A percentile compares a stretch with the other conserved stretches of the same genome.
These are phyloP conservation scores for Geotrichum cucujoidarum DNA, from an alignment of 1,139 yeast species.

Conservation along the genomic window DNA sequence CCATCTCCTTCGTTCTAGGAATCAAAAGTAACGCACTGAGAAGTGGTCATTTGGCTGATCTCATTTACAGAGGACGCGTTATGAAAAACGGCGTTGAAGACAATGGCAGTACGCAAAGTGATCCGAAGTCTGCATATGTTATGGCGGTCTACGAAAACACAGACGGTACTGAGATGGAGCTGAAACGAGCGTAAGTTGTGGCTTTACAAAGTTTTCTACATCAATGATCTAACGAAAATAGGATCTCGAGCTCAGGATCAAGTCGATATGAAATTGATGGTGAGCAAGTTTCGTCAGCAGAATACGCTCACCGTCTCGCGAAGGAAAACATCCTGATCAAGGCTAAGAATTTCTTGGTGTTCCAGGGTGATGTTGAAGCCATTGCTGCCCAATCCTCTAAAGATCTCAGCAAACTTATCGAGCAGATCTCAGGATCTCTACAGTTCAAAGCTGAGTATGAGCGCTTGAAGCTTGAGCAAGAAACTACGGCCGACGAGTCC, in stretches of 20 bases:
- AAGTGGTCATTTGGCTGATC: conserved; percentile 65
- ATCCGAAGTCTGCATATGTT: conserved; percentile 71
- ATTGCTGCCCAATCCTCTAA: conserved; percentile 82
- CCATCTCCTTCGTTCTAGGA: conserved; percentile 92
- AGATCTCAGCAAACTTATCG: conserved; percentile 70
- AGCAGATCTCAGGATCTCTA: conserved; percentile 75
- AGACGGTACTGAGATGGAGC: conserved; percentile 37
- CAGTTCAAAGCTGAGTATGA: conserved; percentile 69
- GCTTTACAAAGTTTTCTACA: too few species aligned
- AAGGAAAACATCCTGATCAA: conserved; percentile 80
- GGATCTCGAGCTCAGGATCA: conserved; percentile 41
- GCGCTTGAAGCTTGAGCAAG: conserved; percentile 54
- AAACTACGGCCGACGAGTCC: conserved; percentile 55
- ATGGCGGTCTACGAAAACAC: conserved; percentile 67
- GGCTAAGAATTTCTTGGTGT: conserved; percentile 87
- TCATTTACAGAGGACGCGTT: conserved; percentile 70
- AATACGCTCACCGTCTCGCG: conserved; percentile 63
- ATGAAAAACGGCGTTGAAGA: conserved; percentile 30
- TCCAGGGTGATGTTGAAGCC: conserved; percentile 95
- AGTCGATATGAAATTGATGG: conserved; percentile 71
- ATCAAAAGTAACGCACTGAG: conserved; percentile 72
- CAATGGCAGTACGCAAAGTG: conserved; percentile 32
- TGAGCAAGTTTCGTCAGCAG: conserved; percentile 54
- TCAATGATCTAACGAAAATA: not conserved
- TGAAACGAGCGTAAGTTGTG: conserved; percentile 29